Conservation (phyloP, 768 basidiomycete genomes). For the Epithele typhae region DNA sequence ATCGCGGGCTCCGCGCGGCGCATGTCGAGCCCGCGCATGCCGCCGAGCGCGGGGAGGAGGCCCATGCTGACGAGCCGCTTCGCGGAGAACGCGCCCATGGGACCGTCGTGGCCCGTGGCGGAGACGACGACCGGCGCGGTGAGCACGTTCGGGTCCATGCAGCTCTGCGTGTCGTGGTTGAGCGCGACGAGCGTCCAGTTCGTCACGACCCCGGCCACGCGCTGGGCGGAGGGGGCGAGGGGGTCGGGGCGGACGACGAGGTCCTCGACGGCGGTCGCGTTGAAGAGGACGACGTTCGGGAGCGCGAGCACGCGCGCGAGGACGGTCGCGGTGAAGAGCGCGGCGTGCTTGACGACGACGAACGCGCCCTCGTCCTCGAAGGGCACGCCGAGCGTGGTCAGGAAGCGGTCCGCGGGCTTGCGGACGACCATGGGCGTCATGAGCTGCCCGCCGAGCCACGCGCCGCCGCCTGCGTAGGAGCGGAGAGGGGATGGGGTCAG, state of each 20-base stretch:
- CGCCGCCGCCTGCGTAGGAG: slow-evolving; percentile 48
- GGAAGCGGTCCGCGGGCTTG: slow-evolving; percentile 72
- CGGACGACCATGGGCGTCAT: slow-evolving; percentile 82
- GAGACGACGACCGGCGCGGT: slow-evolving; percentile 73
- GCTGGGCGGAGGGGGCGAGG: slow-evolving; percentile 29
- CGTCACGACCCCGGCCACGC: slow-evolving; percentile 50
- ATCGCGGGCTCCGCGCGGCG: slow-evolving; percentile 79
- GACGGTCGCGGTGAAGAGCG: slow-evolving; percentile 75
- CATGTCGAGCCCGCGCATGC: slow-evolving; percentile 82
- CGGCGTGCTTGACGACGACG: slow-evolving; percentile 80
- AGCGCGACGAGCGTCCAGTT: slow-evolving; percentile 50
- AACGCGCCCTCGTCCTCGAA: slow-evolving; percentile 77
- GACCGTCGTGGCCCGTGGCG: slow-evolving; percentile 74
- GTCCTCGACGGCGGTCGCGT: slow-evolving; percentile 80
- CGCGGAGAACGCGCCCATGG: slow-evolving; percentile 79
- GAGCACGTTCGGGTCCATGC: slow-evolving; percentile 70
- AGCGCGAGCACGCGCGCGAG: slow-evolving; percentile 65
- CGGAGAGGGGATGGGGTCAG: background rate
- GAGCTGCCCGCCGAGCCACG: slow-evolving; percentile 75
- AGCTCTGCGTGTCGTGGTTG: slow-evolving; percentile 71
- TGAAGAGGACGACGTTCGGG: slow-evolving; percentile 71
- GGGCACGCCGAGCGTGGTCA: slow-evolving; percentile 62
- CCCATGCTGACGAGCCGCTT: slow-evolving; percentile 75
- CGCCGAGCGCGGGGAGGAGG: slow-evolving; percentile 68
- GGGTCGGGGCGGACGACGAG: slow-evolving; percentile 60